Evolutionary conservation across 75 land plant species (phyloP), one percentile per base, ranked within the genome.

Genomic region (Picea sitchensis): DNA sequence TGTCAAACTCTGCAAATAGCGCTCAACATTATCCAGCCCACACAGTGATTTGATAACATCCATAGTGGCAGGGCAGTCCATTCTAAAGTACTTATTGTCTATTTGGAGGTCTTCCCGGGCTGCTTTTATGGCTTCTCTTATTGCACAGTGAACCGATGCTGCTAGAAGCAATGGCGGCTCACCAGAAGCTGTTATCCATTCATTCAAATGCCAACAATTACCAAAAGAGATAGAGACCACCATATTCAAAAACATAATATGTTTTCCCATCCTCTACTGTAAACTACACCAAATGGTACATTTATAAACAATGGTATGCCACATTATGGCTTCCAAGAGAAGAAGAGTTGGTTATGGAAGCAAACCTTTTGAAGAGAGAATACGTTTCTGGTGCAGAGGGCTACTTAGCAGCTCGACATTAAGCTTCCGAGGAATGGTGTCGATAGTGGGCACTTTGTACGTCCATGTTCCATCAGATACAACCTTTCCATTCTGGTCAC

Each of bases 361-460:
- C 81, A 44, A 79, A 90, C 99, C 94, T 88, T 96, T 96, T 4
- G 99, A 96, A 14, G 99, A 96, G 47, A 92, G 93, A 73, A 96
- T 72, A 7, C 95, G 91, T 6, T 84, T 82, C 74, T 88, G 36
- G 80, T 91, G 98, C 44, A 87, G 81, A 30, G 95, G 92, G 75
- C 93, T 93, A 83, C 87, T 94, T 17, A 92, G 65, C 34, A 96
- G 32, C 82, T 94, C 95, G 14, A 94, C 91, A 83, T 91, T 88
- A 79, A 96, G 86, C 69, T 89, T 79, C 61, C 78, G 89, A 14
- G 99, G 99, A 38, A 96, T 90, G 58, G 84, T 91, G 80, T 94
- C 98, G 18, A 94, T 44, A 34, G 98, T 92, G 14, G 99, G 99
- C 65, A 91, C 89, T 83, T 94, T 92, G 87, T 96, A 96, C 14